These are phyloP conservation scores for Cyberlindnera petersonii DNA, from an alignment of 805 yeast genomes.

Conservation along the genomic window DNA sequence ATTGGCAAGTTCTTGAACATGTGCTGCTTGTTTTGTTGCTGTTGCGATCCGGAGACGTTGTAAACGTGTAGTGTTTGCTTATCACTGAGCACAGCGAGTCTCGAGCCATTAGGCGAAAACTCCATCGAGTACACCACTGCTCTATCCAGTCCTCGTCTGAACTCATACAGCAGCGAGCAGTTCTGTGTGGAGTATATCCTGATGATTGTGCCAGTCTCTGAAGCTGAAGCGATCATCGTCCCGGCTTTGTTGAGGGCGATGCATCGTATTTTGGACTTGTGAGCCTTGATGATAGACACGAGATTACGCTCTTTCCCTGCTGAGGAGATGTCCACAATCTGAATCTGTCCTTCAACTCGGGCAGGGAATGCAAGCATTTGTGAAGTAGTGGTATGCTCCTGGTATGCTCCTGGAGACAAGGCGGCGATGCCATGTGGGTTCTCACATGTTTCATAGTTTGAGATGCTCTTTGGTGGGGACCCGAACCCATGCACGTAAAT, in stretches of 20 bases:
- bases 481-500: constrained; percentile 77
- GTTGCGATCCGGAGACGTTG: constrained; percentile 41
- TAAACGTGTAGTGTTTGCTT: constrained; percentile 87
- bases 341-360: constrained; percentile 70
- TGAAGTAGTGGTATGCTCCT: constrained; percentile 27
- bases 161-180: constrained; percentile 73
- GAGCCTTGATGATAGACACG: constrained; percentile 73
- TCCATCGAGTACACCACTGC: constrained; percentile 80
- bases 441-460: constrained; percentile 28
- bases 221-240: constrained; percentile 71
- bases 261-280: constrained; percentile 60
- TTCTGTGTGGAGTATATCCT: constrained; percentile 66
- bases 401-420: constrained; percentile 26
- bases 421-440: constrained; percentile 28
- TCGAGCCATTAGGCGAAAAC: constrained; percentile 71
- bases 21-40: constrained; percentile 53
- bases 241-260: constrained; percentile 63
- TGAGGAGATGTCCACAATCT: constrained; percentile 69
- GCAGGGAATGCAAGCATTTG: constrained; percentile 77
- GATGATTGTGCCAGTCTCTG: constrained; percentile 77
- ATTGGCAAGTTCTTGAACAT: constrained; percentile 56
- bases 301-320: constrained; percentile 58
- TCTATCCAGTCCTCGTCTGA: constrained; percentile 84
- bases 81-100: constrained; percentile 82
- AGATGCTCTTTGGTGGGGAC: constrained; percentile 65